phyloP scores from a whole-genome alignment of 2,329 filamentous ascomycete genomes.

The Penicillium decumbens region DNA sequence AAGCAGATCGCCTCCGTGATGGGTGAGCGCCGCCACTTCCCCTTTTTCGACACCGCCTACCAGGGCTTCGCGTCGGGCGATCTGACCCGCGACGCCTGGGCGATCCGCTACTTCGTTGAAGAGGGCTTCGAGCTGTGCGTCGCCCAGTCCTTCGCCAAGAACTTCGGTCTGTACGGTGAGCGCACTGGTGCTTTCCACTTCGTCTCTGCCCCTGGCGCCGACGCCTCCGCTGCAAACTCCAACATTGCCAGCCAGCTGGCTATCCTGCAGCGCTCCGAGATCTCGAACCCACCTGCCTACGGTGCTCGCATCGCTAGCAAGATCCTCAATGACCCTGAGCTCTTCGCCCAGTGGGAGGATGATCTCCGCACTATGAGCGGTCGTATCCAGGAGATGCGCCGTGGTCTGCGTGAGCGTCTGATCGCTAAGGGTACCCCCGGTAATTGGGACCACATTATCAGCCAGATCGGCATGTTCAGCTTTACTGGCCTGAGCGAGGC shows the following conservation, averaged over 20 bases:
- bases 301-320: constrained; percentile 82
- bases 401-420: constrained; percentile 69
- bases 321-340: constrained; percentile 72
- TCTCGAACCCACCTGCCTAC: constrained; percentile 93
- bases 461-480: constrained; percentile 99
- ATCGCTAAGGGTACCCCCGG: constrained; percentile 83
- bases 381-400: constrained; percentile 88
- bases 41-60: constrained; percentile 98
- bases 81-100: constrained; percentile 76
- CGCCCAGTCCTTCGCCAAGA: constrained; percentile 60
- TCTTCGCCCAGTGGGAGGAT: constrained; percentile 89
- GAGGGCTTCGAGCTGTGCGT: constrained; percentile 72
- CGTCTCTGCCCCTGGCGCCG: constrained; percentile 67
- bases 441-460: constrained; percentile 93
- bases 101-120: constrained; percentile 90
- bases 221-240: constrained; percentile 56
- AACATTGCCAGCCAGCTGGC: constrained; percentile 82
- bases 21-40: constrained; percentile 76
- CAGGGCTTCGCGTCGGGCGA: constrained; percentile 96
- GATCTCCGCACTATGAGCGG: constrained; percentile 92
- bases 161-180: constrained; percentile 85
- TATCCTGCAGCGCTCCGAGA: constrained; percentile 93
- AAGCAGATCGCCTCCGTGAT: constrained; percentile 77
- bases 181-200: constrained; percentile 95
- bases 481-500: constrained; percentile 57